These are phyloP conservation scores for Botrytis aclada DNA, from an alignment of 2,329 filamentous ascomycete genomes.

Conservation along the genomic window DNA sequence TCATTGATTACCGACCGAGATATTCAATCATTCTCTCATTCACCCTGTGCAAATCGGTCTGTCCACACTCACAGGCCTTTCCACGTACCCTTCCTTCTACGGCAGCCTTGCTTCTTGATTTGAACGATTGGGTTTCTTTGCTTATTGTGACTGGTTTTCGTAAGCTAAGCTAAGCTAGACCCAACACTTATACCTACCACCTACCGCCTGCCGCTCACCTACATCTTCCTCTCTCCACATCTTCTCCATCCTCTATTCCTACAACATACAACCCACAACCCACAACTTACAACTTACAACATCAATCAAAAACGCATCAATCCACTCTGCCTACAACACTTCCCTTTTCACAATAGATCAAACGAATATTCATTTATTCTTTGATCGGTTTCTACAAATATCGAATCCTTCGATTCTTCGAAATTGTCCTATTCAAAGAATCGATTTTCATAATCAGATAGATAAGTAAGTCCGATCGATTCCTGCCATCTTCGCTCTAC, in stretches of 20 bases:
- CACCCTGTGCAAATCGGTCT: background rate
- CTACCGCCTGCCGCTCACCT: background rate
- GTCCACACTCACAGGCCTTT: background rate
- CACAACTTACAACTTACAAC: background rate
- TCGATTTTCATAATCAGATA: background rate
- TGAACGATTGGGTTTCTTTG: background rate
- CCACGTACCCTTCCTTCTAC: slow-evolving; percentile 7
- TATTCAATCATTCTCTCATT: background rate
- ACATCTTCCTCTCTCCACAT: background rate
- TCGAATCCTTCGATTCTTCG: slow-evolving; percentile 4
- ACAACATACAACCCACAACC: background rate
- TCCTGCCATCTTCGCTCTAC: background rate
- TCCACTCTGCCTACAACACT: background rate
- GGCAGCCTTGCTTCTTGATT: slow-evolving; percentile 2
- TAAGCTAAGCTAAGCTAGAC: background rate
- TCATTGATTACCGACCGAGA: background rate
- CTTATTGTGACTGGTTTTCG: background rate
- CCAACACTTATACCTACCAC: background rate
- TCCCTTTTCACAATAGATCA: background rate
- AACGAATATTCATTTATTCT: background rate
- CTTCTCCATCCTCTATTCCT: background rate
- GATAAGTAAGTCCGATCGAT: background rate
- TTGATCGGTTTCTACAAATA: background rate
- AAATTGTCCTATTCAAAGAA: background rate
- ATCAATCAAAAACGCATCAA: background rate